A percentile compares a stretch with the other conserved stretches of the same genome.
Conservation (phyloP, 108 stramenopile genomes). For the Discostella stelligeroides region DNA sequence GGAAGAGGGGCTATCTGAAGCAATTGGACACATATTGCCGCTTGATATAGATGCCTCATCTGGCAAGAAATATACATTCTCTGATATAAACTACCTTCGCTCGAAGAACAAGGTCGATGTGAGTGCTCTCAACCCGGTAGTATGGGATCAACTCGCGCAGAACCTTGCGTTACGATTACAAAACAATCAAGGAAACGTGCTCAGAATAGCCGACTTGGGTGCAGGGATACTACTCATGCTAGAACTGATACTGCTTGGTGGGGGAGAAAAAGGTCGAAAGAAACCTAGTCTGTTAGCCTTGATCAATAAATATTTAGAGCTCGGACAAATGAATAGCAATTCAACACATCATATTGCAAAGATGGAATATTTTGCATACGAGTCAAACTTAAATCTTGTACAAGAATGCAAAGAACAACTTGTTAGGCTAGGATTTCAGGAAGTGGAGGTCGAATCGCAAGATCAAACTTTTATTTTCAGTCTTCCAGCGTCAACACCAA, state of each 20-base stretch:
- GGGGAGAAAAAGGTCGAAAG: slow-evolving; percentile 28
- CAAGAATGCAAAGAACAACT: slow-evolving; percentile 51
- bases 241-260: slow-evolving; percentile 58
- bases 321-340: slow-evolving; percentile 7
- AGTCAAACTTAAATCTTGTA: slow-evolving; percentile 65
- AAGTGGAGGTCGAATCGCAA: slow-evolving; percentile 8
- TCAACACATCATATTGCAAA: slow-evolving; percentile 17
- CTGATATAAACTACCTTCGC: slow-evolving; percentile 68
- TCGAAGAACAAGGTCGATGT: slow-evolving; percentile 81
- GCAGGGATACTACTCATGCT: slow-evolving; percentile 82
- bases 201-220: slow-evolving; percentile 74
- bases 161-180: slow-evolving; percentile 33
- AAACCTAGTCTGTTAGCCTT: slow-evolving; percentile 42
- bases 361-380: slow-evolving; percentile 78
- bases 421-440: slow-evolving; percentile 59
- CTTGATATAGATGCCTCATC: slow-evolving; percentile 14
- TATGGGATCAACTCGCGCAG: slow-evolving; percentile 62
- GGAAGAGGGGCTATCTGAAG: slow-evolving; percentile 57
- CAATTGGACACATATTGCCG: slow-evolving; percentile 56
- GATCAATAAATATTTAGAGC: slow-evolving; percentile 13
- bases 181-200: slow-evolving; percentile 6
- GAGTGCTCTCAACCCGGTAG: slow-evolving; percentile 59
- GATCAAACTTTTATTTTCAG: slow-evolving; percentile 2
- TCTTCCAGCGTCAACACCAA: slow-evolving; percentile 16
- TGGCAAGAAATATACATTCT: slow-evolving; percentile 46